A percentile compares a stretch with the other conserved stretches of the same genome.
phyloP scores from a whole-genome alignment of 2,329 filamentous ascomycete genomes.

The Trichoderma cornu-damae region DNA sequence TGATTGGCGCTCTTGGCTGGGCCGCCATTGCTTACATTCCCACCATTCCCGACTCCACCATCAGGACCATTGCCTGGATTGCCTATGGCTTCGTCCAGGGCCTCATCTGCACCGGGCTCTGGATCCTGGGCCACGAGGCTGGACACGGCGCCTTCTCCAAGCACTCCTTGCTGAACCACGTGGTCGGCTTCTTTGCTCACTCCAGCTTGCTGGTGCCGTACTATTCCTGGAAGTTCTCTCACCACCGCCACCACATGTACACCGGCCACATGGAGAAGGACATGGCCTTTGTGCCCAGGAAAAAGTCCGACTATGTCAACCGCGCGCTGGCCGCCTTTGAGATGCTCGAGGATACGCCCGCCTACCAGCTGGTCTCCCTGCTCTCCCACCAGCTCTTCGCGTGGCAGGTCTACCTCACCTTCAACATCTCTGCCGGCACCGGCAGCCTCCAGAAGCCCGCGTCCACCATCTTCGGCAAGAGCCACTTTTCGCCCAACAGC shows the following conservation, averaged over 20 bases:
- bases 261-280: conserved; percentile 60
- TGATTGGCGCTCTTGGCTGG: conserved; percentile 45
- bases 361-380: conserved; percentile 49
- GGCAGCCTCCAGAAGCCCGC: conserved; percentile 5
- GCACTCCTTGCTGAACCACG: conserved; percentile 52
- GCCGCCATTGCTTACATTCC: conserved; percentile 51
- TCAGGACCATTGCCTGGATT: conserved; percentile 22
- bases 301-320: background rate
- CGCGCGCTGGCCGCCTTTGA: conserved; percentile 37
- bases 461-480: conserved; percentile 33
- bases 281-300: conserved; percentile 13
- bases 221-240: conserved; percentile 68
- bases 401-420: conserved; percentile 59
- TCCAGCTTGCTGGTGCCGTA: conserved; percentile 63
- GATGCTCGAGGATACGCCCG: conserved; percentile 59
- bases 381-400: conserved; percentile 59
- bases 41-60: conserved; percentile 37
- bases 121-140: conserved; percentile 67
- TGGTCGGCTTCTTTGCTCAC: conserved; percentile 60
- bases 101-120: conserved; percentile 61
- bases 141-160: conserved; percentile 65
- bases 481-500: conserved; percentile 58
- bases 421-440: conserved; percentile 44
- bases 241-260: conserved; percentile 64
- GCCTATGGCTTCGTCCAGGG: conserved; percentile 61